Conservation (phyloP, 1,284 basidiomycete species). For the Meripilus lineatus region DNA sequence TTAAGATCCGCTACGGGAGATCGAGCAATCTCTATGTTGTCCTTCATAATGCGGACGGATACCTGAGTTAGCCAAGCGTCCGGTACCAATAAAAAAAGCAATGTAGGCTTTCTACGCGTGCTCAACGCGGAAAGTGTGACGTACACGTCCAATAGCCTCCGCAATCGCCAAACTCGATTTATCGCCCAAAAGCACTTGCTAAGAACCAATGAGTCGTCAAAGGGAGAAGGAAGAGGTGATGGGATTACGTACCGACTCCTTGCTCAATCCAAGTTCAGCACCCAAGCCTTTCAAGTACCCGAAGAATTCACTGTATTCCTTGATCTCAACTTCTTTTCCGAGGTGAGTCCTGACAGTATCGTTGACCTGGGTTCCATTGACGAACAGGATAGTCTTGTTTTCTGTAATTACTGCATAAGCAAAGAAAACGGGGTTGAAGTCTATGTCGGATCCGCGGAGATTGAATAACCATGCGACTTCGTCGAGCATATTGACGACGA, state of each 20-base stretch:
- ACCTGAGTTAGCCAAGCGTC: conserved; percentile 15
- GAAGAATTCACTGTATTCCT: conserved; percentile 71
- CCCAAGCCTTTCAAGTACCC: conserved; percentile 51
- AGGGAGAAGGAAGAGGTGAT: neutral
- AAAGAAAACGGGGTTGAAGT: conserved; percentile 97
- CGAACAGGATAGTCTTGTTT: conserved; percentile 68
- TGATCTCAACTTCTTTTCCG: conserved; percentile 56
- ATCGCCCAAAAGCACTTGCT: conserved; percentile 64
- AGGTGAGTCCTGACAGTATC: conserved; percentile 57
- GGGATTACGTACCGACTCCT: conserved; percentile 35
- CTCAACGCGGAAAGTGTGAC: conserved; percentile 13
- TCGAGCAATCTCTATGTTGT: conserved; percentile 53
- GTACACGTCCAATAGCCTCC: conserved; percentile 65
- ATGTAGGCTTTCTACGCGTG: conserved; percentile 5
- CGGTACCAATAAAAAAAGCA: no score
- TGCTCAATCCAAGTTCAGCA: conserved; percentile 38
- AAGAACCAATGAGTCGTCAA: conserved; percentile 10
- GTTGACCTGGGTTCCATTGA: conserved; percentile 63
- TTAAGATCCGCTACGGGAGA: conserved; percentile 84
- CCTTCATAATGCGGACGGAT: conserved; percentile 19
- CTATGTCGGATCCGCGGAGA: conserved; percentile 88
- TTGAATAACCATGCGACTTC: conserved; percentile 96
- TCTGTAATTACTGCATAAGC: conserved; percentile 81
- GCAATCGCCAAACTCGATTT: conserved; percentile 78
- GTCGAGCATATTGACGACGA: conserved; percentile 81